A percentile compares a stretch with the other conserved stretches of the same genome.
Evolutionary conservation across 441 rosid species (phyloP).

Genomic region (Bruguiera hainesii): DNA sequence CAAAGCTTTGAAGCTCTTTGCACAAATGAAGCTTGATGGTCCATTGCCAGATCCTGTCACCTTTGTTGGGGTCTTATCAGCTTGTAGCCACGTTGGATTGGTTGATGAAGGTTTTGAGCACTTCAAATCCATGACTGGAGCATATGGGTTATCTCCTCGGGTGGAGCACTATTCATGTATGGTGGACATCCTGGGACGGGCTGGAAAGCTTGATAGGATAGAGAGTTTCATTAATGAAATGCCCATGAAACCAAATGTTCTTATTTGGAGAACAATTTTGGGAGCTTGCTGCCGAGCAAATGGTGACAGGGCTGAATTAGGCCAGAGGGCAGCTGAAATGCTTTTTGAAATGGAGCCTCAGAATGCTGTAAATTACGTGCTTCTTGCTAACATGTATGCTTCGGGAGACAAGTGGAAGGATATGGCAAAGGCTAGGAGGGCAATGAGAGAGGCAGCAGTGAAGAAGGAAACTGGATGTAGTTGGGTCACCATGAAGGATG

Average conservation of each 20-base stretch:
- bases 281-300: conserved; percentile 78
- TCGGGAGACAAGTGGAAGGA: conserved; percentile 77
- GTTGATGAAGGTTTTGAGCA: conserved; percentile 71
- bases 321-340: conserved; percentile 69
- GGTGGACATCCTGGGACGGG: conserved; percentile 89
- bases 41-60: conserved; percentile 77
- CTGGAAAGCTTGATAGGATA: conserved; percentile 66
- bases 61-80: conserved; percentile 80
- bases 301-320: conserved; percentile 55
- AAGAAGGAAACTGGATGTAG: conserved; percentile 90
- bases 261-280: conserved; percentile 84
- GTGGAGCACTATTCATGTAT: conserved; percentile 82
- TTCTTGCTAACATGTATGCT: conserved; percentile 87
- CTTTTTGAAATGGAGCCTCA: conserved; percentile 74
- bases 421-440: conserved; percentile 58
- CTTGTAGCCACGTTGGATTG: conserved; percentile 85
- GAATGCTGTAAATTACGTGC: conserved; percentile 83
- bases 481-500: conserved; percentile 91
- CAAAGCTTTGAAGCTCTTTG: conserved; percentile 63
- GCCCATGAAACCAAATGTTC: conserved; percentile 75
- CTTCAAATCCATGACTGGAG: conserved; percentile 62
- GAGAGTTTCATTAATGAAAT: conserved; percentile 58
- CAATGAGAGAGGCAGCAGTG: conserved; percentile 71
- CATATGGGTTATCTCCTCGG: conserved; percentile 53
- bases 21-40: conserved; percentile 55